Percentiles rank a stretch among this genome's conserved stretches.
These are phyloP conservation scores for Solanum etuberosum DNA, from an alignment of 257 asterid species.

Conservation along the genomic window DNA sequence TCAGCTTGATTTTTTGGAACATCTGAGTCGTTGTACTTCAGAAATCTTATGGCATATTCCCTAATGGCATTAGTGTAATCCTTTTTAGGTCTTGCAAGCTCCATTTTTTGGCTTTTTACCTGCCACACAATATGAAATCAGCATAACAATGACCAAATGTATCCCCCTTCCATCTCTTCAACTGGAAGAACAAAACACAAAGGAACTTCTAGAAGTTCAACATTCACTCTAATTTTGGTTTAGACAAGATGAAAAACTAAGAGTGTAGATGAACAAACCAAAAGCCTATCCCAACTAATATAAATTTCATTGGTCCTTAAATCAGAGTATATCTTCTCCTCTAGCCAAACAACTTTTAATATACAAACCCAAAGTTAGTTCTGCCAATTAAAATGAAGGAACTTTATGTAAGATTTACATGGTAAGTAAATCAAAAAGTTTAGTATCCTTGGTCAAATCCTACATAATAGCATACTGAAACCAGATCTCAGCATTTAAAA, in stretches of 20 bases:
- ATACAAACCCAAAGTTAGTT: neutral
- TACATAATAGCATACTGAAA: neutral
- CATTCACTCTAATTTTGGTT: neutral
- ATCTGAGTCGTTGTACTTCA: slow-evolving; percentile 30
- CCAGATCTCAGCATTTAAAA: neutral
- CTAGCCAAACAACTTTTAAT: neutral
- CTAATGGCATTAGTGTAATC: slow-evolving; percentile 37
- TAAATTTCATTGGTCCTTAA: neutral
- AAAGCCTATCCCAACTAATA: neutral
- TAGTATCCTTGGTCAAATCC: neutral
- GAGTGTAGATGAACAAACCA: neutral
- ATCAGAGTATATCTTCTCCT: neutral
- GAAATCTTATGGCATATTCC: slow-evolving; percentile 61
- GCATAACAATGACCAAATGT: neutral
- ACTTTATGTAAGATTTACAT: neutral
- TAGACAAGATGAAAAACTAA: neutral
- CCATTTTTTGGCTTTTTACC: slow-evolving; percentile 42
- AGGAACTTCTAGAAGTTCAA: neutral
- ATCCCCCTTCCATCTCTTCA: neutral
- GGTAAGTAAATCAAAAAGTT: neutral
- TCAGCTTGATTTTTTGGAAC: slow-evolving; percentile 27
- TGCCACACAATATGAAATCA: slow-evolving; percentile 17
- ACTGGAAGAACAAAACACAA: neutral
- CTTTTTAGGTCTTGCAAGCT: slow-evolving; percentile 26
- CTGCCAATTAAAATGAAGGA: neutral